Evolutionary conservation across 176 grass and related monocot species (phyloP).

Genomic region (Carex parvula): DNA sequence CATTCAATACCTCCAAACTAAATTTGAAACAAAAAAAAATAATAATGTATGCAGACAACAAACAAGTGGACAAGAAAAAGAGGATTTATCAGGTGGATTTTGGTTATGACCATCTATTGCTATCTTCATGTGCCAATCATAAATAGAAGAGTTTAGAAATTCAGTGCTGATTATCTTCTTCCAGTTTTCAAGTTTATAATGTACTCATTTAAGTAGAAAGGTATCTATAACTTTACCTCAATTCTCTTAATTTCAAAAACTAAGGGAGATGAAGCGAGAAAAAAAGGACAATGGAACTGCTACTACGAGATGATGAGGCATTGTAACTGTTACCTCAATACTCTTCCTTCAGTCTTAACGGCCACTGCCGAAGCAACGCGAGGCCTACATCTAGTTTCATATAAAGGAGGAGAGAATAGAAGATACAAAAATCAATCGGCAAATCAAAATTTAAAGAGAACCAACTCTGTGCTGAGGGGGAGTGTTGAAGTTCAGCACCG

Average conservation of each 20-base stretch:
- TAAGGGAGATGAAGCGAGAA: conserved; percentile 72
- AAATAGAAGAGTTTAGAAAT: neutral
- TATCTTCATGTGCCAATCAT: neutral
- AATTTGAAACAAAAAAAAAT: neutral
- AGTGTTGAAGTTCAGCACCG: no score
- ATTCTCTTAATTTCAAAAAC: conserved; percentile 44
- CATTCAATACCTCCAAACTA: neutral
- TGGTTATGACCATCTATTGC: neutral
- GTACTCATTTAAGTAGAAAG: neutral
- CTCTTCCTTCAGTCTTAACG: no score
- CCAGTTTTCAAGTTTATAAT: neutral
- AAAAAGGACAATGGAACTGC: conserved; percentile 71
- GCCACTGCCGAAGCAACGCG: no score
- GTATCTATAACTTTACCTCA: conserved; percentile 8
- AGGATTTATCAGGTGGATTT: neutral
- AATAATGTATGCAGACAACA: neutral
- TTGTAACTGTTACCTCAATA: neutral
- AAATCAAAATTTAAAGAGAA: no score
- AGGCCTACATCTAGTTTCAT: no score
- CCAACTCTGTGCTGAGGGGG: no score
- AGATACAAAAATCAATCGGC: no score
- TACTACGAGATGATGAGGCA: conserved; percentile 75
- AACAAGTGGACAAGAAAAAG: neutral
- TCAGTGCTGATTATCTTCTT: neutral
- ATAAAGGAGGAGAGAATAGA: no score